Evolutionary conservation across 2,329 filamentous ascomycete genomes (phyloP).

Genomic region (Colletotrichum somersetense): DNA sequence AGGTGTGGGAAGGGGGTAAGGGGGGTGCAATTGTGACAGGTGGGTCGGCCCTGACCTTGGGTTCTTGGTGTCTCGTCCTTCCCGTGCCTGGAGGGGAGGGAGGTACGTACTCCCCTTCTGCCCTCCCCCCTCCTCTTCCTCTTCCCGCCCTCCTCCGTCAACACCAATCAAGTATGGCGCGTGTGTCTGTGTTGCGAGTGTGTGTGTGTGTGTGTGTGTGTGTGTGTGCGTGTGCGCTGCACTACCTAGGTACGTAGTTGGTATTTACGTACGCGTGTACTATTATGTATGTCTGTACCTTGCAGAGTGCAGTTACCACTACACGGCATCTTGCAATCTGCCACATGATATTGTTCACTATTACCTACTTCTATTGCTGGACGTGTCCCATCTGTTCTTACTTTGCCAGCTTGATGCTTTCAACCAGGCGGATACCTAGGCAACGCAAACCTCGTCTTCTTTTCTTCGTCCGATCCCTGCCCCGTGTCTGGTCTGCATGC

Average conservation of each 20-base stretch:
- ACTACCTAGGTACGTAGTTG: too few species aligned
- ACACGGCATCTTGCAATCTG: slow-evolving; percentile 2
- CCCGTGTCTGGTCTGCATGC: neutral
- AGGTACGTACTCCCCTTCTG: slow-evolving; percentile 8
- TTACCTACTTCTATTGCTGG: neutral
- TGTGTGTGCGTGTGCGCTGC: too few species aligned
- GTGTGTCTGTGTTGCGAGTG: slow-evolving; percentile 10
- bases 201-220: slow-evolving; percentile 2
- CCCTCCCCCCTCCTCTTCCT: neutral
- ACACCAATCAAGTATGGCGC: neutral
- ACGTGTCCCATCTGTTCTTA: neutral
- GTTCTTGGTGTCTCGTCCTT: slow-evolving; percentile 8
- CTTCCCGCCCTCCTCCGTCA: neutral
- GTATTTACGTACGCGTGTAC: too few species aligned
- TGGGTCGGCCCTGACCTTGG: slow-evolving; percentile 24
- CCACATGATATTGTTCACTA: neutral
- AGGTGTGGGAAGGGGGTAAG: slow-evolving; percentile 39
- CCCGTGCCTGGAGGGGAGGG: neutral
- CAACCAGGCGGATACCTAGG: neutral
- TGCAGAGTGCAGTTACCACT: slow-evolving; percentile 19
- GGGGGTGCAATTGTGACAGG: slow-evolving; percentile 34
- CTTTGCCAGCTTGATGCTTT: neutral
- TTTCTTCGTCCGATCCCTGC: neutral
- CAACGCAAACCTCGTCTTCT: neutral
- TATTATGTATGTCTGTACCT: neutral